Base-by-base conservation (phyloP, 257 asterid species). In the Salvia splendens region DNA sequence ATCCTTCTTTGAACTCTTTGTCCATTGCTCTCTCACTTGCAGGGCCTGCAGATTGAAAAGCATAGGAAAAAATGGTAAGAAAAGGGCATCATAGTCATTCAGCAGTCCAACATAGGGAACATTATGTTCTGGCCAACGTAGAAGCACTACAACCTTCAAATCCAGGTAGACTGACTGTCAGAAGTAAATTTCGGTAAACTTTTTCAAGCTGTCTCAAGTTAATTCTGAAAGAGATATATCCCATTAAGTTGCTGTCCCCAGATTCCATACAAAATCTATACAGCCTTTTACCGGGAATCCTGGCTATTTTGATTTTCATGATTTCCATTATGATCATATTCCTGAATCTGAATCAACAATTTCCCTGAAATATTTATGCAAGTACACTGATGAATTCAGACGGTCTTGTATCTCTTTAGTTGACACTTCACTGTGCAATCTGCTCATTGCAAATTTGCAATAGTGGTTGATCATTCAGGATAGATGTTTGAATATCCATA, bases 21-120 rank as follows among this genome's bases (percentile, higher is more conserved):
- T 71, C 95, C 95, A 92, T 80, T 88, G 89, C 71, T 89, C 97
- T 75, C 87, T 85, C 80, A 86, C 84, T 75, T 89, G 95, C 71
- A 89, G 85, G 59, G 92, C 72, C 98, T 92, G 76, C 10, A 73
- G 46, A 65, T 61, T 36, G 6, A 80, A 41, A 66, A 42, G 54
- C 59, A 58, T 32, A 59, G 45, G 59, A 17, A 59, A 66, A 51
- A 54, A 50, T 32, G 43, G 28, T 0, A 47, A 38, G 42, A 55
- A 75, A 24, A 53, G 65, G 36, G 53, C 67, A 68, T 65, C 73
- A 69, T 49, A 51, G 28, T 62, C 56, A 52, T 12, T 56, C 63
- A 68, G 53, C 63, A 66, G 47, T 70, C 58, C 58, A 17, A 6
- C 14, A 15, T 63, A 64, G 20, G 36, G 54, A 24, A 65, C 68